Evolutionary conservation across 208 protist species (phyloP).

Genomic region (Trichomonas vaginalis): DNA sequence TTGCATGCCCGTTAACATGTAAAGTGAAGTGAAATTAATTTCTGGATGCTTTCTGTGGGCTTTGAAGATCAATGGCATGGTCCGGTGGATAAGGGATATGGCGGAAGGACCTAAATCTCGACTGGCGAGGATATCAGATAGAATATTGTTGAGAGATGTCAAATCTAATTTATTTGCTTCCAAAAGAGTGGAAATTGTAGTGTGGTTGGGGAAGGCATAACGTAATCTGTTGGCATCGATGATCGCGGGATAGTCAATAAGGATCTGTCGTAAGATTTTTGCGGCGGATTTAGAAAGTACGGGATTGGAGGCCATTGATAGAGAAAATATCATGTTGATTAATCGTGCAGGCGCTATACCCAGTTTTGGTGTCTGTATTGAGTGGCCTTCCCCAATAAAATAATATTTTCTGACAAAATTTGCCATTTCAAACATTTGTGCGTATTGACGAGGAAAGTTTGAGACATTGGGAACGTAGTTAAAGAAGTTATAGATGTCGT

Average conservation of each 20-base stretch:
- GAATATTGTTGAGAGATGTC: background rate
- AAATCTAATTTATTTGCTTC: background rate
- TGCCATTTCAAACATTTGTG: background rate
- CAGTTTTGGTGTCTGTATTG: too few species aligned
- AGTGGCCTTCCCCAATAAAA: background rate
- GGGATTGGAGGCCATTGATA: background rate
- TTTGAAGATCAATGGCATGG: background rate
- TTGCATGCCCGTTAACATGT: background rate
- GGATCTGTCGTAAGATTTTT: background rate
- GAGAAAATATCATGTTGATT: background rate
- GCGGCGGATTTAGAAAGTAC: background rate
- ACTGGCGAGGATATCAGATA: background rate
- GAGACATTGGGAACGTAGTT: background rate
- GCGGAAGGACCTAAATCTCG: background rate
- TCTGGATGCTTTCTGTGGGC: background rate
- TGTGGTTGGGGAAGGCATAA: background rate
- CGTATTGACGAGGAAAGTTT: background rate
- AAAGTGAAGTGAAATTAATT: background rate
- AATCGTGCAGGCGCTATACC: too few species aligned
- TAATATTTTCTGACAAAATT: background rate
- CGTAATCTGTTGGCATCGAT: background rate
- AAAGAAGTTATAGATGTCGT: background rate
- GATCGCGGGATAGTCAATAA: background rate
- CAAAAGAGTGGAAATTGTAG: background rate
- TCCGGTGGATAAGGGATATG: background rate